Percentiles rank a stretch among this genome's conserved stretches.
Conservation (phyloP, 2,329 filamentous ascomycete species). For the Alternaria panax region DNA sequence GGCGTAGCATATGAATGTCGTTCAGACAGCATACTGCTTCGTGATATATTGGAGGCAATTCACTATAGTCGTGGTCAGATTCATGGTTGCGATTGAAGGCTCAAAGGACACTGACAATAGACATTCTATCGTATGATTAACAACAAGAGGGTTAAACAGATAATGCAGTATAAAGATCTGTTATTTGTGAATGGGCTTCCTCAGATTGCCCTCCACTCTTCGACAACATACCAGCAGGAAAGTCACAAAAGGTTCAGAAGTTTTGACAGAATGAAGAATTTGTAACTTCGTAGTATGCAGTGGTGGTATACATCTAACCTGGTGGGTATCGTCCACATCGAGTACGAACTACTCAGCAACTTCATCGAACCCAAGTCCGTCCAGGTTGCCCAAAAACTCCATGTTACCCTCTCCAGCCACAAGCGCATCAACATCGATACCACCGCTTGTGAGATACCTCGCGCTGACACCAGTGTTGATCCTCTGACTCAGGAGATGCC, state of each 20-base stretch:
- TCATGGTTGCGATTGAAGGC: not conserved
- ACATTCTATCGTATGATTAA: not conserved
- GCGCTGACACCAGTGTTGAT: constrained; percentile 90
- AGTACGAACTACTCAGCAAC: not conserved
- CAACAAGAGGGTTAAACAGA: not conserved
- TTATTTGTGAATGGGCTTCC: not conserved
- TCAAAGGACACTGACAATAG: not conserved
- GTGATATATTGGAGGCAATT: not conserved
- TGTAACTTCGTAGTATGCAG: too few species aligned
- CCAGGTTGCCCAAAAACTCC: constrained; percentile 68
- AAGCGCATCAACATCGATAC: constrained; percentile 80
- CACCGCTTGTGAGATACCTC: constrained; percentile 80
- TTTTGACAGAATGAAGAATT: not conserved
- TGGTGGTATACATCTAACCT: not conserved
- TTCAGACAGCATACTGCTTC: not conserved
- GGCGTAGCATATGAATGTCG: not conserved
- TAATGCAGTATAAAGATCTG: not conserved
- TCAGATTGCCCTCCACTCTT: not conserved
- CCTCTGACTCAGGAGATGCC: constrained; percentile 71
- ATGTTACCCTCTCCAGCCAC: constrained; percentile 67
- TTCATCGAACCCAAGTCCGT: constrained; percentile 54
- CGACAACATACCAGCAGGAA: not conserved
- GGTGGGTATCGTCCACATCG: not conserved
- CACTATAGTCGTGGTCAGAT: not conserved
- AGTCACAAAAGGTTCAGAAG: not conserved